Conservation (phyloP, 352 stramenopile species). For the Phytophthora boehmeriae region DNA sequence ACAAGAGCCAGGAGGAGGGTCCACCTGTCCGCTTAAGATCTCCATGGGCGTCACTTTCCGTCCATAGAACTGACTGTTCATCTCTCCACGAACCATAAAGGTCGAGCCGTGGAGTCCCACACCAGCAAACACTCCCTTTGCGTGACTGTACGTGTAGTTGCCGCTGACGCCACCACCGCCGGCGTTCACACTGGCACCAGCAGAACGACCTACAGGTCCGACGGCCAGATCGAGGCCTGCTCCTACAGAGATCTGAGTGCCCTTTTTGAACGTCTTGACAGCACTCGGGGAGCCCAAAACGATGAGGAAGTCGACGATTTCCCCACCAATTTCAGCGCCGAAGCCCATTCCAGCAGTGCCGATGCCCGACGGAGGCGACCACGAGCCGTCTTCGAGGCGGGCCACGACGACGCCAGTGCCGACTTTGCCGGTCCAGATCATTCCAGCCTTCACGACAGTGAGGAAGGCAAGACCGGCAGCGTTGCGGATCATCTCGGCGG, state of each 20-base stretch:
- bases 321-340: constrained; percentile 81
- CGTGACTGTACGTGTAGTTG: constrained; percentile 89
- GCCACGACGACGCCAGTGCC: constrained; percentile 84
- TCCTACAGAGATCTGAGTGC: constrained; percentile 81
- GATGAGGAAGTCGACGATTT: constrained; percentile 92
- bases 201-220: constrained; percentile 69
- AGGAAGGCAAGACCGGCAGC: constrained; percentile 81
- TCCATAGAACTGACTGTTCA: constrained; percentile 88
- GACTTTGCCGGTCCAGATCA: constrained; percentile 87
- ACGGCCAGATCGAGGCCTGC: constrained; percentile 79
- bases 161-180: constrained; percentile 76
- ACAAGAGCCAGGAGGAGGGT: constrained; percentile 60
- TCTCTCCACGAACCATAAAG: constrained; percentile 83
- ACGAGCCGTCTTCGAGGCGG: constrained; percentile 80
- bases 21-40: constrained; percentile 80
- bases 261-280: constrained; percentile 86
- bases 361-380: constrained; percentile 85
- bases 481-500: constrained; percentile 82
- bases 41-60: constrained; percentile 80
- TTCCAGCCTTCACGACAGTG: constrained; percentile 84
- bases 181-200: constrained; percentile 78
- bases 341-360: constrained; percentile 83
- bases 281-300: constrained; percentile 74
- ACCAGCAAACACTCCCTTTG: constrained; percentile 82
- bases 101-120: constrained; percentile 82